A percentile compares a stretch with the other conserved stretches of the same genome.
These are phyloP conservation scores for Anisodus acutangulus DNA, from an alignment of 257 asterid genomes.

Conservation along the genomic window DNA sequence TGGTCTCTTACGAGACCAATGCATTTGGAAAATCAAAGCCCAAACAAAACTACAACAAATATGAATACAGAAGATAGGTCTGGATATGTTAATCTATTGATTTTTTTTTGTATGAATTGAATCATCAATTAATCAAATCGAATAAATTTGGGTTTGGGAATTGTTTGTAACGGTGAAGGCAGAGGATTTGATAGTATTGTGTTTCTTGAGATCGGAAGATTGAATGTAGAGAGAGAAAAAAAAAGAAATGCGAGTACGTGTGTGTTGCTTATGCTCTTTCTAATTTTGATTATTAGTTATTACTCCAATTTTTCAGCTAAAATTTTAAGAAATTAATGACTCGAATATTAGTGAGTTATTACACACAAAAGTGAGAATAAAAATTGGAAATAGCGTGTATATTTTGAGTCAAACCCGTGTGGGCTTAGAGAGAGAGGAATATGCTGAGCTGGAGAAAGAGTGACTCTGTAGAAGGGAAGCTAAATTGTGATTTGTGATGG, in stretches of 20 bases:
- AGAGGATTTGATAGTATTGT: background rate
- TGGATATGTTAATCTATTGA: background rate
- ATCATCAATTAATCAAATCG: background rate
- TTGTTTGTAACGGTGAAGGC: background rate
- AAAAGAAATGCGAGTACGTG: background rate
- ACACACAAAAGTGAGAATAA: background rate
- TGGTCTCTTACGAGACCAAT: slow-evolving; percentile 36
- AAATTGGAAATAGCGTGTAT: background rate
- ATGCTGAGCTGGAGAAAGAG: background rate
- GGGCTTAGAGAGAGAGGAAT: background rate
- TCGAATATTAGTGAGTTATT: background rate
- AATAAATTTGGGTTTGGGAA: background rate
- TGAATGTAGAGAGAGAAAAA: slow-evolving; percentile 43
- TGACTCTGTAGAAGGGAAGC: background rate
- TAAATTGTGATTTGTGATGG: background rate
- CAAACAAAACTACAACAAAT: slow-evolving; percentile 31
- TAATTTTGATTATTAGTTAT: background rate
- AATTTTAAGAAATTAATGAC: background rate
- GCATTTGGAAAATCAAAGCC: slow-evolving; percentile 37
- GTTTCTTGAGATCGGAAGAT: slow-evolving; percentile 47
- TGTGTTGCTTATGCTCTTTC: background rate
- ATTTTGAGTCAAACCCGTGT: slow-evolving; percentile 35
- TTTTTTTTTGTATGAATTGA: background rate
- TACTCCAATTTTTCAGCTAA: background rate
- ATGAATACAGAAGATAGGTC: background rate